Evolutionary conservation across 192 early-diverging fungal species (phyloP).

Genomic region (Podila epigama): DNA sequence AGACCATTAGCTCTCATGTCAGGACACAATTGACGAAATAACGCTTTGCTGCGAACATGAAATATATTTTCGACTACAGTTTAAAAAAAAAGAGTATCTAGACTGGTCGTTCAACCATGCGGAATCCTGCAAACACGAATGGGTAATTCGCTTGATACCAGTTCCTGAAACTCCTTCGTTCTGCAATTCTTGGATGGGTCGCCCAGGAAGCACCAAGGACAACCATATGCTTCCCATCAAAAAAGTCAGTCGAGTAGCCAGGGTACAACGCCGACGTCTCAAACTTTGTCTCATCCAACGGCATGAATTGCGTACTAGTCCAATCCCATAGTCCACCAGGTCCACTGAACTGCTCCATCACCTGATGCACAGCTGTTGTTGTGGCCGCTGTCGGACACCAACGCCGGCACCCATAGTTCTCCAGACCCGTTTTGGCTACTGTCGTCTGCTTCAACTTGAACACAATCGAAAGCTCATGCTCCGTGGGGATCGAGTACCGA

Average conservation of each 20-base stretch:
- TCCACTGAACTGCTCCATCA: constrained; percentile 45
- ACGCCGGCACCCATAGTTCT: constrained; percentile 72
- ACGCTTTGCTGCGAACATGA: no score
- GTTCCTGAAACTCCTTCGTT: constrained; percentile 79
- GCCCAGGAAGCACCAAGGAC: constrained; percentile 89
- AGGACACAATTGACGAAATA: no score
- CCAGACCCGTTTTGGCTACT: constrained; percentile 38
- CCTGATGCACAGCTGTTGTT: not conserved
- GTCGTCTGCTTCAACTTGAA: constrained; percentile 39
- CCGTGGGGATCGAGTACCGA: constrained; percentile 67
- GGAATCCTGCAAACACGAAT: constrained; percentile 83
- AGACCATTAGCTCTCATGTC: no score
- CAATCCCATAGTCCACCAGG: constrained; percentile 82
- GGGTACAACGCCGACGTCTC: constrained; percentile 75
- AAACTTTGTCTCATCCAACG: constrained; percentile 64
- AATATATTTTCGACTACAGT: no score
- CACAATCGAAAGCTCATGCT: constrained; percentile 69
- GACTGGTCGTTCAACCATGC: constrained; percentile 56
- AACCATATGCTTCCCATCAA: constrained; percentile 86
- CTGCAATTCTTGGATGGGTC: constrained; percentile 79
- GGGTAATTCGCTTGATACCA: constrained; percentile 92
- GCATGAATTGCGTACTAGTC: constrained; percentile 73
- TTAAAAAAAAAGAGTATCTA: no score
- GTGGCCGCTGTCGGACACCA: constrained; percentile 69
- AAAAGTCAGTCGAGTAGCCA: constrained; percentile 91